Base-by-base conservation (phyloP, 495 filamentous ascomycete species). In the Parmelia sp. region DNA sequence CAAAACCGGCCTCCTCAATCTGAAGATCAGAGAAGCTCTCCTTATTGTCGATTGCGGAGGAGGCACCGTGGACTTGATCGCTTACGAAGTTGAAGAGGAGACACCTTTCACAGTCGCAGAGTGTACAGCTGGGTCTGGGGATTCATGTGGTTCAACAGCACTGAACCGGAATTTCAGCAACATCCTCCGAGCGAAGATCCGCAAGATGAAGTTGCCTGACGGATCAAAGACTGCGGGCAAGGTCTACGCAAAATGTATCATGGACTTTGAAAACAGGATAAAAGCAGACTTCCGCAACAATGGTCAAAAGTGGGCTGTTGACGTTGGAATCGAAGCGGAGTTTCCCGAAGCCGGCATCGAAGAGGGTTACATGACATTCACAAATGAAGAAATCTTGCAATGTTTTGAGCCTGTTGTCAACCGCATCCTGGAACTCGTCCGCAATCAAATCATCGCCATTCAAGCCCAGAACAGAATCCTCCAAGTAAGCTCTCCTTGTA, bases 201-300 rank as follows among this genome's bases (percentile, higher is more conserved):
- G 88, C 23, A 90, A 90, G 74, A 91, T 91, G 88, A 89, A 91
- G 73, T 77, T 91, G n/a, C 88, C 88, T 0, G 87, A 90, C 72
- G 88, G 87, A 21, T 90, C 87, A 27, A 86, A 83, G 64, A 89
- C 86, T 31, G 88, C 88, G 25, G 87, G 88, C 37, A 88, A 86
- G 73, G 88, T 91, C 19, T 91, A 91, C 69, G 88, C 88, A 47
- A 90, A 90, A 72, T 91, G 88, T 76, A 90, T 91, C 67, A 90
- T 90, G 87, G 88, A 91, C 73, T 91, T 91, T 70, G 88, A 91
- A 76, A 90, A 91, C 74, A 79, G 88, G 55, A 89, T 91, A 76
- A 91, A 91, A 73, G 88, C 88, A 37, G 88, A 90, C 71, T 91
- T 91, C 83, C 83, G 88, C 55, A 90, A 90, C 73, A 91, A 90